These are phyloP conservation scores for Coemansia sp. DNA, from an alignment of 192 early-diverging fungal genomes.

Conservation along the genomic window DNA sequence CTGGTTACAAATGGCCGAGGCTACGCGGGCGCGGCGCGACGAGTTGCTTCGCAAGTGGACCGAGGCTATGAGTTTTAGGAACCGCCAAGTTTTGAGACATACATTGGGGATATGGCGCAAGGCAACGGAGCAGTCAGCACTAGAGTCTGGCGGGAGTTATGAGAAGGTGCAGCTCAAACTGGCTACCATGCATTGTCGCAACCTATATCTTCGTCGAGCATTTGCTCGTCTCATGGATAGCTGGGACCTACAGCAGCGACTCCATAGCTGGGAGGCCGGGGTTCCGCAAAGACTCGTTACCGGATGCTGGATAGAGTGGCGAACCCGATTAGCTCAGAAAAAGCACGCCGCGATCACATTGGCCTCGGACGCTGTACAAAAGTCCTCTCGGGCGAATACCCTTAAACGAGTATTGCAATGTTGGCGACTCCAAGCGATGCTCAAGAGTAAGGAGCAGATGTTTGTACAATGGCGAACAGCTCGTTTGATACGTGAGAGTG, in stretches of 20 bases:
- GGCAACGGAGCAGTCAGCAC: not conserved
- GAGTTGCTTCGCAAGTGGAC: conserved; percentile 34
- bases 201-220: not conserved
- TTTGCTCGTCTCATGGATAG: not conserved
- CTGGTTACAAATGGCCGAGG: conserved; percentile 38
- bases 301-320: conserved; percentile 4
- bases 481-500: not conserved
- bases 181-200: conserved; percentile 26
- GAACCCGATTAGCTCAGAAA: not conserved
- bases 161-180: conserved; percentile 12
- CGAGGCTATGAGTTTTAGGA: conserved; percentile 17
- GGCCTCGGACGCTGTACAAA: not conserved
- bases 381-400: not conserved
- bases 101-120: conserved; percentile 11
- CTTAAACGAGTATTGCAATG: not conserved
- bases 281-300: not conserved
- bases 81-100: not conserved
- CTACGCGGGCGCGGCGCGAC: conserved; percentile 20
- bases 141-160: conserved; percentile 3
- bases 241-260: conserved; percentile 6
- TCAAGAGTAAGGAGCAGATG: not conserved
- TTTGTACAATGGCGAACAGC: not conserved
- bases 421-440: conserved; percentile 8
- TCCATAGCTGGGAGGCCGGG: not conserved
- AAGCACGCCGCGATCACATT: not conserved